Conservation (phyloP, 2,329 filamentous ascomycete species). For the Zymoseptoria passerinii region DNA sequence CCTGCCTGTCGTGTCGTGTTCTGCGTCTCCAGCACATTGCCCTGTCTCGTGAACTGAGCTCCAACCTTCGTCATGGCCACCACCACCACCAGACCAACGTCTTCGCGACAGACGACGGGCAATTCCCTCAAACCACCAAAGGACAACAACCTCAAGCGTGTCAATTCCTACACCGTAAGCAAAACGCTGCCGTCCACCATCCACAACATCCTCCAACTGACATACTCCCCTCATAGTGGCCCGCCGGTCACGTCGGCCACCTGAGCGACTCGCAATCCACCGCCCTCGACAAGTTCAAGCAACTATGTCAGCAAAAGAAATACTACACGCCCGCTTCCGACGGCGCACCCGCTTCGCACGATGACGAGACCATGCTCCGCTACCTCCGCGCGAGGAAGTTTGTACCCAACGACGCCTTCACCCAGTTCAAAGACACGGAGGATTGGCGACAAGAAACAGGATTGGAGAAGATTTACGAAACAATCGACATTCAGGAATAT, state of each 20-base stretch:
- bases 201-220: background rate
- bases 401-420: slow-evolving; percentile 65
- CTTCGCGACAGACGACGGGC: background rate
- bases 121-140: slow-evolving; percentile 13
- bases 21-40: background rate
- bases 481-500: slow-evolving; percentile 77
- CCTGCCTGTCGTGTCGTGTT: too few relatives aligned
- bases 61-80: background rate
- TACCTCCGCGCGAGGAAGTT: slow-evolving; percentile 82
- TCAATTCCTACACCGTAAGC: slow-evolving; percentile 25
- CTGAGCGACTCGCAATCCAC: slow-evolving; percentile 60
- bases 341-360: slow-evolving; percentile 49
- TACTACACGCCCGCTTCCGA: slow-evolving; percentile 46
- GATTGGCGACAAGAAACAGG: slow-evolving; percentile 76
- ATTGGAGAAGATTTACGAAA: slow-evolving; percentile 71
- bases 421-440: slow-evolving; percentile 81
- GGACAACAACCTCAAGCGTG: slow-evolving; percentile 19
- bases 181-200: background rate
- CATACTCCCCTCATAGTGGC: slow-evolving; percentile 42
- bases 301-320: slow-evolving; percentile 54
- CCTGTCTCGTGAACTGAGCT: background rate
- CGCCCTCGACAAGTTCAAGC: slow-evolving; percentile 65
- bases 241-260: slow-evolving; percentile 72
- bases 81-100: background rate
- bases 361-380: slow-evolving; percentile 68